Evolutionary conservation across 805 yeast species (phyloP).

Genomic region (Zygoascus ofunaensis): DNA sequence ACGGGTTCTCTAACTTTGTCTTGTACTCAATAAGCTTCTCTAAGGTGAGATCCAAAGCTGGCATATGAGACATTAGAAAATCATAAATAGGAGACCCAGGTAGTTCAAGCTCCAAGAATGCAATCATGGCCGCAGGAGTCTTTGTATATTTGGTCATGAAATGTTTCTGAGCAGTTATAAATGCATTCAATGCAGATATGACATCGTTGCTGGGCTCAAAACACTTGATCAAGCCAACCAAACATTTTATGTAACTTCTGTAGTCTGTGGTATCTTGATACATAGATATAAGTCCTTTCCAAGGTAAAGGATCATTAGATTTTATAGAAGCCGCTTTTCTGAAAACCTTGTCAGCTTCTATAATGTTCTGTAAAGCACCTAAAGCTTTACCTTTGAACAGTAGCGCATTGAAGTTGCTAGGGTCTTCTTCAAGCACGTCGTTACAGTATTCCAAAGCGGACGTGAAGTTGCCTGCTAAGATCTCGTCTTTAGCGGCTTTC

Average conservation of each 20-base stretch:
- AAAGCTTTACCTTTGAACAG: constrained; percentile 60
- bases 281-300: constrained; percentile 61
- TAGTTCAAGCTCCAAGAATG: constrained; percentile 18
- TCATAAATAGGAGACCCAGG: constrained; percentile 25
- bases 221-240: constrained; percentile 15
- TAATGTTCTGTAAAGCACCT: constrained; percentile 33
- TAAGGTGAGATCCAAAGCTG: constrained; percentile 6
- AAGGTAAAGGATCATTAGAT: constrained; percentile 47
- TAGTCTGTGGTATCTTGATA: constrained; percentile 17
- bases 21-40: constrained; percentile 18
- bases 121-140: constrained; percentile 13
- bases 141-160: constrained; percentile 8
- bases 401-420: constrained; percentile 37
- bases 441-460: constrained; percentile 49
- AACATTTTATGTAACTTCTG: constrained; percentile 15
- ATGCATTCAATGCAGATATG: constrained; percentile 17
- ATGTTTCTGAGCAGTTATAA: constrained; percentile 12
- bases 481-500: constrained; percentile 21
- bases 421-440: constrained; percentile 48
- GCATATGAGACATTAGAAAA: constrained; percentile 23
- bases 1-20: constrained; percentile 16
- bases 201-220: constrained; percentile 17
- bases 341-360: constrained; percentile 43
- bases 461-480: constrained; percentile 46
- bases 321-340: constrained; percentile 35